Conservation (phyloP, 2,329 filamentous ascomycete genomes). For the Pseudogymnoascus sp. region DNA sequence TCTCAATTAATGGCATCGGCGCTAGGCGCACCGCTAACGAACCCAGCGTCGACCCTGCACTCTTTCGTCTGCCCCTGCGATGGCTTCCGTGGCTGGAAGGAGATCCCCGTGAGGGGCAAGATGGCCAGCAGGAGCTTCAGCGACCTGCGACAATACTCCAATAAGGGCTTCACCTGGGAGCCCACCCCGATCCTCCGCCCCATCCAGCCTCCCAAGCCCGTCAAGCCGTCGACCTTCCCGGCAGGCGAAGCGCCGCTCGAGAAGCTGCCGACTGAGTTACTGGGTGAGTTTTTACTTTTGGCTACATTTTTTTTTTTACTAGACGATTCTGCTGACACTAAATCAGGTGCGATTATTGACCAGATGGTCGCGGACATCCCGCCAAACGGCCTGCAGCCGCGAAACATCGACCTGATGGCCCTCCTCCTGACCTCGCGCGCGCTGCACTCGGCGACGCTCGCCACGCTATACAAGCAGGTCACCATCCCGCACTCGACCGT, state of each 20-base stretch:
- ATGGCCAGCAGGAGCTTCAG: conserved; percentile 53
- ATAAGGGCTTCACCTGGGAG: conserved; percentile 43
- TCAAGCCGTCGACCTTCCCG: conserved; percentile 20
- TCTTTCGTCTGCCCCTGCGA: conserved; percentile 49
- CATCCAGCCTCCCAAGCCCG: conserved; percentile 24
- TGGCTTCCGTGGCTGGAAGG: conserved; percentile 54
- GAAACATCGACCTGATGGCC: conserved; percentile 70
- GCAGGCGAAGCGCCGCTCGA: conserved; percentile 53
- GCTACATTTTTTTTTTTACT: conserved; percentile 15
- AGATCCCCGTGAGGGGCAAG: conserved; percentile 50
- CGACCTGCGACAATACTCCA: conserved; percentile 44
- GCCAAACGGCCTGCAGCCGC: conserved; percentile 64
- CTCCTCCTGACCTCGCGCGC: conserved; percentile 68
- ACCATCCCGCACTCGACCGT: conserved; percentile 76
- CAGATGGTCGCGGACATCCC: conserved; percentile 65
- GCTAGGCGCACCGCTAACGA: conserved; percentile 21
- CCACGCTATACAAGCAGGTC: conserved; percentile 69
- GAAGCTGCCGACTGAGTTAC: conserved; percentile 59
- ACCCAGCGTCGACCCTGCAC: conserved; percentile 47
- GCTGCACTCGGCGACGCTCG: conserved; percentile 63
- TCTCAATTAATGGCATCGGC: background rate
- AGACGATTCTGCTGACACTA: conserved; percentile 16
- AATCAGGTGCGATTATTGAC: conserved; percentile 61
- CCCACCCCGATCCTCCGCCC: conserved; percentile 16
- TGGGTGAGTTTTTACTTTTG: conserved; percentile 46